phyloP scores from a whole-genome alignment of 2,329 filamentous ascomycete genomes.

The Metarhizium robertsii region DNA sequence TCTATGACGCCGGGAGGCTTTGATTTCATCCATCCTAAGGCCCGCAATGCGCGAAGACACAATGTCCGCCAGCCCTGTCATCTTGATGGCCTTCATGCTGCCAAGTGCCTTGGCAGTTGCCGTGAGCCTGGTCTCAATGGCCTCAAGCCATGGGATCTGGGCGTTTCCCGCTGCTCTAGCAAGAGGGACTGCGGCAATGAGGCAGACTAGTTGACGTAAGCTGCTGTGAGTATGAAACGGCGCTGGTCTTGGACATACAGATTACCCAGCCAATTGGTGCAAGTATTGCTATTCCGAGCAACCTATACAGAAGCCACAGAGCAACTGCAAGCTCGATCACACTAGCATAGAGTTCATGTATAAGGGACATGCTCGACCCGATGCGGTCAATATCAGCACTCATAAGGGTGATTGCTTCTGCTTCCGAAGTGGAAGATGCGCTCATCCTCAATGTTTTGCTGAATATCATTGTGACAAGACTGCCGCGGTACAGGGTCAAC shows the following conservation, averaged over 20 bases:
- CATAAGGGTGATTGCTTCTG: conserved; percentile 31
- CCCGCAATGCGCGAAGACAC: conserved; percentile 19
- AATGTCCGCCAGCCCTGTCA: conserved; percentile 2
- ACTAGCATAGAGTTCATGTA: conserved; percentile 26
- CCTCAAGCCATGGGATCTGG: conserved; percentile 16
- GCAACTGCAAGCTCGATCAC: conserved; percentile 24
- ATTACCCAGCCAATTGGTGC: conserved; percentile 13
- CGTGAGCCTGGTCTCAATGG: conserved; percentile 13
- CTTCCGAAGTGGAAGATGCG: conserved; percentile 18
- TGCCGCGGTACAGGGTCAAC: conserved; percentile 23
- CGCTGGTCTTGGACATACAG: conserved; percentile 4
- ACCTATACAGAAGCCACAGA: conserved; percentile 21
- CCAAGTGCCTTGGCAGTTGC: neutral
- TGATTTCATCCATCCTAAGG: conserved; percentile 26
- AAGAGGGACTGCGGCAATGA: conserved; percentile 11
- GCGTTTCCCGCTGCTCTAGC: conserved; percentile 12
- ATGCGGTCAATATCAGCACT: conserved; percentile 29
- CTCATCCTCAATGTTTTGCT: conserved; percentile 26
- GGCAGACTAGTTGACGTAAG: neutral
- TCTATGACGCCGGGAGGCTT: conserved; percentile 17
- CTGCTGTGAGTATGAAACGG: neutral
- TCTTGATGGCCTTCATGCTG: neutral
- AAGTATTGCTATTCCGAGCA: conserved; percentile 11
- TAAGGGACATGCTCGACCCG: conserved; percentile 8
- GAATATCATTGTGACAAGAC: conserved; percentile 36